Percentiles rank a stretch among this genome's conserved stretches.
These are phyloP conservation scores for Leishmania braziliensis DNA, from an alignment of 208 protist species.

Conservation along the genomic window DNA sequence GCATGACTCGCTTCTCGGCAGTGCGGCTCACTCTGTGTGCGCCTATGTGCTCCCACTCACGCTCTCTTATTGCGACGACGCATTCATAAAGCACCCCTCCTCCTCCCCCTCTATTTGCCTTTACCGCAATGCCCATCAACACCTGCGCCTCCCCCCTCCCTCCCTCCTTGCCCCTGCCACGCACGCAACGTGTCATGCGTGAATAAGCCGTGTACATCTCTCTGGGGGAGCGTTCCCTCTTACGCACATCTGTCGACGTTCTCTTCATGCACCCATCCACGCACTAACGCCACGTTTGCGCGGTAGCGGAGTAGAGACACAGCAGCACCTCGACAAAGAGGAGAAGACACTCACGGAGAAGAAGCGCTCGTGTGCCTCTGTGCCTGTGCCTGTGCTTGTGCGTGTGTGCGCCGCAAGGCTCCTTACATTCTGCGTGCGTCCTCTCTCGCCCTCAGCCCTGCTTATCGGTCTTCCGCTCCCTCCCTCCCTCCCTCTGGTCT, in stretches of 20 bases:
- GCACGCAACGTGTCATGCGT: background rate
- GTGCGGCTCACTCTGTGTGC: background rate
- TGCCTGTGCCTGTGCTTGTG: background rate
- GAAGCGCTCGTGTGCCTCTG: background rate
- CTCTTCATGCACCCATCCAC: background rate
- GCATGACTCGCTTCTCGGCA: background rate
- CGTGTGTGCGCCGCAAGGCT: background rate
- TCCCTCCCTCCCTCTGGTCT: background rate
- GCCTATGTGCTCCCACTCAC: background rate
- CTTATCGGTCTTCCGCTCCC: background rate
- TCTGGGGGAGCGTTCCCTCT: background rate
- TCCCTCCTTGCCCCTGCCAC: too few species aligned
- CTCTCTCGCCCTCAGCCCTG: background rate
- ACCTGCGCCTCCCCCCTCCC: background rate
- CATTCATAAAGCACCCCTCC: background rate
- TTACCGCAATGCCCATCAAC: background rate
- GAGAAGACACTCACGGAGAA: background rate
- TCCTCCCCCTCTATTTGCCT: background rate
- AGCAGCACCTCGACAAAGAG: background rate
- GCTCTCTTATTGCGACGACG: background rate
- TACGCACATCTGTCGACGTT: background rate
- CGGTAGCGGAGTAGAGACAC: background rate
- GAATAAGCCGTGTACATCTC: background rate
- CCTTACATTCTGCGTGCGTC: background rate
- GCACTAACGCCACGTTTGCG: background rate